These are phyloP conservation scores for Camellia granthamiana DNA, from an alignment of 148 eudicot species.

Conservation along the genomic window DNA sequence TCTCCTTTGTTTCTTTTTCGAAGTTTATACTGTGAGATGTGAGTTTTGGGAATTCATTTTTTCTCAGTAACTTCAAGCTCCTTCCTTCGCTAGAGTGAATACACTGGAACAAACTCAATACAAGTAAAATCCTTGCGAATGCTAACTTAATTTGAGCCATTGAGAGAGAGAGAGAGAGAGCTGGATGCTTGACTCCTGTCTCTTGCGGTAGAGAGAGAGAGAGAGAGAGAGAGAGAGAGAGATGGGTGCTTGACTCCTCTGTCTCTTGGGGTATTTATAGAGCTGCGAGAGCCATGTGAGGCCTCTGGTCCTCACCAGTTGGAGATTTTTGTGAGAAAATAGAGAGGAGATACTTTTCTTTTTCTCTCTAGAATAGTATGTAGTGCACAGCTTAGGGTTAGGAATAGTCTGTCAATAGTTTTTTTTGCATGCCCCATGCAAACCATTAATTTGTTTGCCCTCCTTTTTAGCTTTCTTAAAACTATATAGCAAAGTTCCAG, in stretches of 20 bases:
- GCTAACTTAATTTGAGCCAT: conserved; percentile 38
- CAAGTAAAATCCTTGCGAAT: conserved; percentile 11
- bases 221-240: conserved; percentile 19
- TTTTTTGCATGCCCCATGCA: conserved; percentile 15
- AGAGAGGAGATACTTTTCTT: background rate
- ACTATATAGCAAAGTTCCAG: background rate
- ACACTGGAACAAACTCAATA: conserved; percentile 22
- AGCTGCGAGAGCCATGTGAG: conserved; percentile 20
- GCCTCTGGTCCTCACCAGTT: conserved; percentile 13
- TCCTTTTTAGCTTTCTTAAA: background rate
- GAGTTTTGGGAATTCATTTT: conserved; percentile 21
- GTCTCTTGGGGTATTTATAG: conserved; percentile 36
- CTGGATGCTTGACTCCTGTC: conserved; percentile 23
- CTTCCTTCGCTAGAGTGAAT: conserved; percentile 37
- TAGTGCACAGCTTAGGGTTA: background rate
- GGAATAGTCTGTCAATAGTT: conserved; percentile 3
- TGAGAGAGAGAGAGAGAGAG: conserved; percentile 18
- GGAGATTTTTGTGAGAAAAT: conserved; percentile 30
- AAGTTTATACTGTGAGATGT: background rate
- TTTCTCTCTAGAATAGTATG: no score
- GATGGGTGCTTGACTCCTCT: conserved; percentile 22
- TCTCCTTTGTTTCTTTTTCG: conserved; percentile 16
- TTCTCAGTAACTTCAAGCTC: conserved; percentile 19
- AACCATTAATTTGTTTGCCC: background rate
- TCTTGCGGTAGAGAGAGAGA: conserved; percentile 16